Conservation (phyloP, 2,329 filamentous ascomycete genomes). For the Fusarium drepaniforme region DNA sequence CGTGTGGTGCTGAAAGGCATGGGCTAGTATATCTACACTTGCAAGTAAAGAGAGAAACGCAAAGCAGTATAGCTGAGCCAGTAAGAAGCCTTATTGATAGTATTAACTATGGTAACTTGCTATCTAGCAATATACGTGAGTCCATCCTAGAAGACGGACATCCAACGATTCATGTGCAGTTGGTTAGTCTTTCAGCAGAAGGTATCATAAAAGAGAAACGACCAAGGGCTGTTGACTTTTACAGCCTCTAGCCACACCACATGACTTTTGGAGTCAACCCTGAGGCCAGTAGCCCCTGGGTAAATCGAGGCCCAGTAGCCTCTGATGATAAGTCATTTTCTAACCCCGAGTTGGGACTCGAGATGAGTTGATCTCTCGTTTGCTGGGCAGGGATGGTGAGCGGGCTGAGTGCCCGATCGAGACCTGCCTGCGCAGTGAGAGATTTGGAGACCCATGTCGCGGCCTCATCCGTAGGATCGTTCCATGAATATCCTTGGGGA, state of each 20-base stretch:
- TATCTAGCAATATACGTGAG: constrained; percentile 26
- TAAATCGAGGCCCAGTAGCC: constrained; percentile 23
- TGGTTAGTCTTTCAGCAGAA: constrained; percentile 40
- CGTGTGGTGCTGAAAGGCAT: background rate
- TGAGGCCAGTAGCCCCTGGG: background rate
- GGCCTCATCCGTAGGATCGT: no score
- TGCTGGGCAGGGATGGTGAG: background rate
- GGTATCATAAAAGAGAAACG: constrained; percentile 28
- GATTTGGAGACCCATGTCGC: no score
- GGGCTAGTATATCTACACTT: background rate
- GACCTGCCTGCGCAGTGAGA: no score
- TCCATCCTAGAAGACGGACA: constrained; percentile 34
- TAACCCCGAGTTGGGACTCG: background rate
- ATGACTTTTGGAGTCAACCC: constrained; percentile 3
- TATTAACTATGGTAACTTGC: constrained; percentile 13
- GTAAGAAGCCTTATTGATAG: constrained; percentile 1
- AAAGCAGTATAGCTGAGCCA: no score
- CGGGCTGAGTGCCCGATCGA: no score
- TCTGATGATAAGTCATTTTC: constrained; percentile 25
- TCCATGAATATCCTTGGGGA: constrained; percentile 4
- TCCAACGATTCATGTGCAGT: constrained; percentile 36
- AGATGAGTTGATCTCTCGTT: background rate
- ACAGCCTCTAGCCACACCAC: background rate
- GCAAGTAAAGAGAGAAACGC: background rate
- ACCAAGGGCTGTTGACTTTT: constrained; percentile 10